Evolutionary conservation across 108 stramenopile species (phyloP).

Genomic region (Skeletonema costatum): DNA sequence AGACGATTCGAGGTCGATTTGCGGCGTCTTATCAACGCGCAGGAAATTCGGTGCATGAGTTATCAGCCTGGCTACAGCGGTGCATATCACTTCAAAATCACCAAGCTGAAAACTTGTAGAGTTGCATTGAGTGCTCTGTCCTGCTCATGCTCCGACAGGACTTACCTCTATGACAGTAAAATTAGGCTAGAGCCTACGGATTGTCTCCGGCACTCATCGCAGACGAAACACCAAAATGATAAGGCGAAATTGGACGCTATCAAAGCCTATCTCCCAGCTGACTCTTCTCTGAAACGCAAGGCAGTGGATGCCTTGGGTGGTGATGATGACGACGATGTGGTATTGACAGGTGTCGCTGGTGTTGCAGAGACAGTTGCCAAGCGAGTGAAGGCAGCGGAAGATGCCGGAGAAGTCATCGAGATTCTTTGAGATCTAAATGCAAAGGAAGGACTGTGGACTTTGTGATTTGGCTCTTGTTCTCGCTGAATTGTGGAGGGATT

Average conservation of each 20-base stretch:
- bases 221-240: not conserved
- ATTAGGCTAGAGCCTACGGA: not conserved
- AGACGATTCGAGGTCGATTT: not conserved
- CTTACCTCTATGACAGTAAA: too few species aligned
- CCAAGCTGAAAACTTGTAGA: slow-evolving; percentile 8
- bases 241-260: not conserved
- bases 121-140: not conserved
- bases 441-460: not conserved
- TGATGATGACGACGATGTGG: not conserved
- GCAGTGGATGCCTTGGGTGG: not conserved
- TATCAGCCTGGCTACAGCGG: slow-evolving; percentile 6
- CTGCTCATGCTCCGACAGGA: not conserved
- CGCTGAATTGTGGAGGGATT: too few species aligned
- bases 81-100: slow-evolving; percentile 8
- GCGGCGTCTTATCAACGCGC: not conserved
- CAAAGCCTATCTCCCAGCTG: not conserved
- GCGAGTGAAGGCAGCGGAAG: slow-evolving; percentile 2
- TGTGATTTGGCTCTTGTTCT: not conserved
- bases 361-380: not conserved
- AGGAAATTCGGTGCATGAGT: not conserved
- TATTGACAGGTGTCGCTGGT: not conserved
- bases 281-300: not conserved
- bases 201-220: not conserved
- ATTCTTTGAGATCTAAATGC: not conserved
- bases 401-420: not conserved